phyloP scores from a whole-genome alignment of 345 rosid genomes.

The Odontarrhena argentea region DNA sequence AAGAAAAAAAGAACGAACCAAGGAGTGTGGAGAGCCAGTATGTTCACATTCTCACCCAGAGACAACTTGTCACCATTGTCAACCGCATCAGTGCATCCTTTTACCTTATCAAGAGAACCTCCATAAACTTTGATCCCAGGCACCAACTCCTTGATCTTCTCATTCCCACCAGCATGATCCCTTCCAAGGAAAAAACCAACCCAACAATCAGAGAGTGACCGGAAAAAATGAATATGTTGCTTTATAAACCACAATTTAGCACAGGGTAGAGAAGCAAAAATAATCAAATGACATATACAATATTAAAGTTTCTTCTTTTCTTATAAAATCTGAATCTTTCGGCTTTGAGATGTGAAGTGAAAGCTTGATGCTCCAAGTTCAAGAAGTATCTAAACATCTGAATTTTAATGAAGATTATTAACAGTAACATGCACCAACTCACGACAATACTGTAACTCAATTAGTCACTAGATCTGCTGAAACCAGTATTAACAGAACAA shows the following conservation, averaged over 20 bases:
- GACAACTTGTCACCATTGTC: slow-evolving; percentile 70
- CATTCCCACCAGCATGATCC: slow-evolving; percentile 98
- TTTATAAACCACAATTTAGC: neutral
- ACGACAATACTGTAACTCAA: neutral
- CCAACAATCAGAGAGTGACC: slow-evolving; percentile 1
- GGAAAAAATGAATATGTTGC: neutral
- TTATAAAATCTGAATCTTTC: neutral
- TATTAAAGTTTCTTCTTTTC: neutral
- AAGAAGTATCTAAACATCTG: slow-evolving; percentile 12
- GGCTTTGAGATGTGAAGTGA: neutral
- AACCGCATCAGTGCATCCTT: slow-evolving; percentile 71
- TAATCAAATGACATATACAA: neutral
- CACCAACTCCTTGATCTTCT: slow-evolving; percentile 66
- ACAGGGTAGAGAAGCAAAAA: neutral
- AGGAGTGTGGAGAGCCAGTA: slow-evolving; percentile 86
- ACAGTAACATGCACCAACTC: neutral
- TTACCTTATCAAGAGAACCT: slow-evolving; percentile 82
- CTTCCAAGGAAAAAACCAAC: slow-evolving; percentile 36
- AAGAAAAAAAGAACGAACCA: slow-evolving; percentile 49
- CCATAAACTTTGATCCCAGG: slow-evolving; percentile 85
- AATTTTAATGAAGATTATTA: neutral
- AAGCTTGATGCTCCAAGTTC: neutral
- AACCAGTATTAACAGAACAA: neutral
- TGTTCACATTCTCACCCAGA: slow-evolving; percentile 54
- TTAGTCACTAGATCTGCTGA: neutral